Conservation (phyloP, 164 flowering plant genomes). For the Liquidambar formosana region DNA sequence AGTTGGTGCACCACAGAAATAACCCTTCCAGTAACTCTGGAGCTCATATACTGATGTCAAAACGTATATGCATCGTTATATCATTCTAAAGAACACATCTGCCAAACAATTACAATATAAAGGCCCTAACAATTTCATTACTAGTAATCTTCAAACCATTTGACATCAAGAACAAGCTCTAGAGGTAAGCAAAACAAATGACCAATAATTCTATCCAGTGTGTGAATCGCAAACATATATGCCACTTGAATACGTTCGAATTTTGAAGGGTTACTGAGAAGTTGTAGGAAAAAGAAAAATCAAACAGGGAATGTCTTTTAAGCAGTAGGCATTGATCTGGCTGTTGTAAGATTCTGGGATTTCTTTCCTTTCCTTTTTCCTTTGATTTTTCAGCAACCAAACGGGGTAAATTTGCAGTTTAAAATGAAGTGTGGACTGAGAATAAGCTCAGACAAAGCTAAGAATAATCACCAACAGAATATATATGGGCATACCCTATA, state of each 20-base stretch:
- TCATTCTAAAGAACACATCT: neutral
- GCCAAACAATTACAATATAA: no score
- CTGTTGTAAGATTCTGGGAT: neutral
- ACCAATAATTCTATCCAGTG: no score
- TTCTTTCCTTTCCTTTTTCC: neutral
- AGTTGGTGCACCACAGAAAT: neutral
- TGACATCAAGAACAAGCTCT: no score
- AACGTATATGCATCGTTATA: neutral
- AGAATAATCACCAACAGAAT: no score
- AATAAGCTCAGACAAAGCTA: neutral
- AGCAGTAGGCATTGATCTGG: neutral
- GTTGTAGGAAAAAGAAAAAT: no score
- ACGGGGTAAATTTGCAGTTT: neutral
- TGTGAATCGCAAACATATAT: no score
- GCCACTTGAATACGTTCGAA: no score
- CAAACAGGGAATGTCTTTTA: neutral
- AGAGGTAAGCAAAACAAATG: no score
- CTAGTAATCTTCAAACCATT: no score
- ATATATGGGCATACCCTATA: conserved; percentile 28
- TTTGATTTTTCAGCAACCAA: neutral
- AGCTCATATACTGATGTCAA: neutral
- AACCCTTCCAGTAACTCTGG: neutral
- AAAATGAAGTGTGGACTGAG: neutral
- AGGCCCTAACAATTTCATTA: no score
- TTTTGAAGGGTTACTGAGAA: no score